Conservation (phyloP, 78 protist genomes). For the Mantamonas sphyraenae region DNA sequence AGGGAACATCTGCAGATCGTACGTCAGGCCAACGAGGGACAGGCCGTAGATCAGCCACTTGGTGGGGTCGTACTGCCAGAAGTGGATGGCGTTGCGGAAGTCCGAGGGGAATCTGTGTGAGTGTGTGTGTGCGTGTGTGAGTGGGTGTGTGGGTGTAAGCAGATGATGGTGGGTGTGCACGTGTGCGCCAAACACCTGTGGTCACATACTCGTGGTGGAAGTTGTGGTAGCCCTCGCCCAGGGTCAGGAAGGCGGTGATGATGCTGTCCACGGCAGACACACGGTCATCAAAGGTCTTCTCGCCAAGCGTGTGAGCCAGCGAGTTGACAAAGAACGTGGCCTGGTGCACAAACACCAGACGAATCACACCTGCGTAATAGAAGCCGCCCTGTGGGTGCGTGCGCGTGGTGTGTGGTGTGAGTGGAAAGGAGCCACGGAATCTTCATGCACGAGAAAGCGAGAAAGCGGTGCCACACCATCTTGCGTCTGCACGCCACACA, state of each 20-base stretch:
- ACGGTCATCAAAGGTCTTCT: slow-evolving; percentile 47
- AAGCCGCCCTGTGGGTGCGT: slow-evolving; percentile 52
- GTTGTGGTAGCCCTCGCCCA: slow-evolving; percentile 89
- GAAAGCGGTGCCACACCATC: no score
- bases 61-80: slow-evolving; percentile 68
- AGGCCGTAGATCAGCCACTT: slow-evolving; percentile 62
- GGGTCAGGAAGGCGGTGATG: slow-evolving; percentile 58
- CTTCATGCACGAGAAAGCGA: no score
- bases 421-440: no score
- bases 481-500: no score
- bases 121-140: no score
- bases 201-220: slow-evolving; percentile 84
- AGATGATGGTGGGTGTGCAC: no score
- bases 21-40: slow-evolving; percentile 42
- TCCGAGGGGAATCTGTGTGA: slow-evolving; percentile 79
- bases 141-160: no score
- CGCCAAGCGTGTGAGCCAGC: slow-evolving; percentile 77
- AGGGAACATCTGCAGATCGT: slow-evolving; percentile 34
- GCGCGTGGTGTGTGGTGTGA: no score
- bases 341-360: slow-evolving; percentile 59
- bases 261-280: slow-evolving; percentile 48
- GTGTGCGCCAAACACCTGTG: no score
- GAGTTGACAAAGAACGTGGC: slow-evolving; percentile 74
- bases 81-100: slow-evolving; percentile 69
- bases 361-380: slow-evolving; percentile 45